Base-by-base conservation (phyloP, 306 rosid genomes). In the Corylus avellana region DNA sequence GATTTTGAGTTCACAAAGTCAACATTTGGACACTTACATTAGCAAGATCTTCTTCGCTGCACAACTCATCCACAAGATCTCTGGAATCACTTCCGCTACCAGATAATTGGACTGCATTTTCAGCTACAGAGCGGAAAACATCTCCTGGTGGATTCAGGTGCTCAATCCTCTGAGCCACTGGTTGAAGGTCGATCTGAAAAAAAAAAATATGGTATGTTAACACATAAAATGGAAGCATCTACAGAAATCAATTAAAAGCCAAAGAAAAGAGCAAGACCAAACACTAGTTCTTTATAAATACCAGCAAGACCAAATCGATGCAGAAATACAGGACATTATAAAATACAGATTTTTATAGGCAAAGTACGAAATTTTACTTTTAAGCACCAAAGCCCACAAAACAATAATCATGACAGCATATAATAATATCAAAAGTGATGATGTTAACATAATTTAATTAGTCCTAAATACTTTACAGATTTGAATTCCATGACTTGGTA, bases 111-210 rank as follows among this genome's bases (percentile, higher is more conserved):
- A 82, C 85, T 54, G 96, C 91, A 80, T 89, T 90, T 84, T 93
- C 98, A 72, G 83, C 96, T 56, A 91, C 78, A 37, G 90, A 89
- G 44, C 87, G 91, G 85, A 96, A 96, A 63, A 91, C 82, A 81
- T 89, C 90, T 44, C 63, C 82, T 0, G 94, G 88, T 56, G 88
- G 80, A 86, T 84, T 80, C 70, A 73, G 78, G 74, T 29, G 83
- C 70, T 70, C 90, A 72, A 96, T 92, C 84, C 87, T 88, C 81
- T 79, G 88, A 54, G 72, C 90, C 80, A 93, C 89, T 64, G 82
- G 83, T 77, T 83, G 92, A 50, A 89, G 81, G 77, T 86, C 85
- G 84, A 77, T 76, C 98, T 92, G 85, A 55, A 82, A 76, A 47
- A 64, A 55, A 66, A 12, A 42, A 17, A 62, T 4, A 25, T 20